Percentiles rank a stretch among this genome's conserved stretches.
Evolutionary conservation across 345 rosid genomes (phyloP).

Genomic region (Microcos paniculata): DNA sequence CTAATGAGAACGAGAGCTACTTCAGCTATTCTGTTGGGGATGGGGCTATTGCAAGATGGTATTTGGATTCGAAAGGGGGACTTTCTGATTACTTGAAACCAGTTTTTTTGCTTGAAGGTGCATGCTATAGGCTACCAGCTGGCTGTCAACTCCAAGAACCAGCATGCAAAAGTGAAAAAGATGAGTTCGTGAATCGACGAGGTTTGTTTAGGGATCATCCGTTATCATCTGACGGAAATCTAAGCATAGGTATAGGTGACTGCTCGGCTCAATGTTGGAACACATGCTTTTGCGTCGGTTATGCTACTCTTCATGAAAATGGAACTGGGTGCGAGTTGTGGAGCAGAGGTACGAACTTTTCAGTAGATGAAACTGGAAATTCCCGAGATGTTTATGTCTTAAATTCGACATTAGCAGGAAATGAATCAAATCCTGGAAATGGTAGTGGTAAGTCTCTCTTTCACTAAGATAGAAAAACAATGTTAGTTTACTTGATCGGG

Average conservation of each 20-base stretch:
- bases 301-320: not conserved
- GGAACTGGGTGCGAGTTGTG: constrained; percentile 7
- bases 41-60: constrained; percentile 6
- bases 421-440: not conserved
- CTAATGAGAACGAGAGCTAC: constrained; percentile 11
- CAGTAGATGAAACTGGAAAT: not conserved
- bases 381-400: not conserved
- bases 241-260: not conserved
- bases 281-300: constrained; percentile 5
- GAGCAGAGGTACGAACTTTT: not conserved
- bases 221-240: not conserved
- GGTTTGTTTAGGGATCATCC: not conserved
- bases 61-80: not conserved
- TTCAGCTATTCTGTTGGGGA: constrained; percentile 10
- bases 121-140: not conserved
- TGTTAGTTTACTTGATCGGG: not conserved
- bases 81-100: not conserved
- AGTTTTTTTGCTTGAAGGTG: not conserved
- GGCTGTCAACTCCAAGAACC: constrained; percentile 9
- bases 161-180: constrained; percentile 1
- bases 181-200: not conserved
- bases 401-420: not conserved
- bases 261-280: constrained; percentile 12
- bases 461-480: not conserved
- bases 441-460: not conserved